These are phyloP conservation scores for Calonectria crousiana DNA, from an alignment of 2,329 filamentous ascomycete species.

Conservation along the genomic window DNA sequence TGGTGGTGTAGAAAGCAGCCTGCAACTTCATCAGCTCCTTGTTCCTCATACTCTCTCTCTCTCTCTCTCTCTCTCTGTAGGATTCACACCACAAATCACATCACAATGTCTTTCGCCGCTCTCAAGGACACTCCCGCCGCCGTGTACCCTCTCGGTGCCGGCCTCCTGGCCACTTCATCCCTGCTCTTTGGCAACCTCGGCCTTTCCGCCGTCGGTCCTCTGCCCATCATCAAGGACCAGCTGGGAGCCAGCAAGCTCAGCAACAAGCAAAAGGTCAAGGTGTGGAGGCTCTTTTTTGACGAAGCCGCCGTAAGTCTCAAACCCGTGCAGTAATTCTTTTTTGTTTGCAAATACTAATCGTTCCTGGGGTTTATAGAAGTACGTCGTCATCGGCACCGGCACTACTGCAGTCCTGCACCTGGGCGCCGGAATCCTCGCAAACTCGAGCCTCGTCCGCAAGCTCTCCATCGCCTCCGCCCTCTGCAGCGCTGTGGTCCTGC, in stretches of 20 bases:
- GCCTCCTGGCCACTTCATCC: background rate
- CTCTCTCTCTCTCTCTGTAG: too few relatives aligned
- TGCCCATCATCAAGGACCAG: background rate
- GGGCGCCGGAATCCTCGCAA: background rate
- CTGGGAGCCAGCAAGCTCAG: conserved; percentile 1
- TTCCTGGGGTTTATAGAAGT: background rate
- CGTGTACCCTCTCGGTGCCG: background rate
- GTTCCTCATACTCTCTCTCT: too few relatives aligned
- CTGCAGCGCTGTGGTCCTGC: background rate
- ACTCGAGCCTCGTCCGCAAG: background rate
- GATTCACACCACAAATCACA: background rate
- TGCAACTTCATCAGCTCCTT: background rate
- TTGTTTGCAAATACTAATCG: background rate
- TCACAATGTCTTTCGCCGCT: background rate
- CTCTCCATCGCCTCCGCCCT: background rate
- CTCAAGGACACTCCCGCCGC: background rate
- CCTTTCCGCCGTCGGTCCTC: background rate
- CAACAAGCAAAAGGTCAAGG: background rate
- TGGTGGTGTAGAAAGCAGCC: background rate
- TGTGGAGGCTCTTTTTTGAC: conserved; percentile 1
- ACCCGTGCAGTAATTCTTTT: background rate
- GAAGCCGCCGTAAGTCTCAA: background rate
- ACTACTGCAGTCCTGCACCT: background rate
- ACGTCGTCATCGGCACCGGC: background rate
- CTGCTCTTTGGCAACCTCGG: background rate